Percentiles rank a stretch among this genome's conserved stretches.
phyloP scores from a whole-genome alignment of 257 asterid genomes.

The Sherardia arvensis region DNA sequence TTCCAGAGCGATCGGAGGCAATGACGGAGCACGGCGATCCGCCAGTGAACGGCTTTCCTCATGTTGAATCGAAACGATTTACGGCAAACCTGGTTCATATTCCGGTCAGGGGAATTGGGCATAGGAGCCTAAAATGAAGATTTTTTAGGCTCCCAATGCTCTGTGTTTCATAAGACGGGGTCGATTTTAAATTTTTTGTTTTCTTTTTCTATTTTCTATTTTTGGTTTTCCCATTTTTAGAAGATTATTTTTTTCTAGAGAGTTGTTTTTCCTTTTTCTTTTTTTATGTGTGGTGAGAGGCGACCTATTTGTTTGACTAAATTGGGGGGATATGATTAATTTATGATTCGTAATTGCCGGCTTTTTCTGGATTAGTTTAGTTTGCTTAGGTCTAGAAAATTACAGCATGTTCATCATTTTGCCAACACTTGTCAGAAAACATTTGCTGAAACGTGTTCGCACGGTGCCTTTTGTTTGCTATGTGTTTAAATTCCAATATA shows the following conservation, averaged over 20 bases:
- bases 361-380: constrained; percentile 11
- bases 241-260: not conserved
- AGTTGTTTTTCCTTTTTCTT: not conserved
- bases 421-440: not conserved
- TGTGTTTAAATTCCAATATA: too few relatives aligned
- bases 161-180: constrained; percentile 1
- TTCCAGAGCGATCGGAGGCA: constrained; percentile 40
- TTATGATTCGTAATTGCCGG: not conserved
- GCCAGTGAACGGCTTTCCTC: constrained; percentile 38
- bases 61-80: constrained; percentile 25
- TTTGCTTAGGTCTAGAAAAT: not conserved
- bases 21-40: constrained; percentile 35
- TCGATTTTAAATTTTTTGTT: not conserved
- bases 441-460: not conserved
- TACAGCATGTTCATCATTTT: not conserved
- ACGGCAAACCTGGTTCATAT: constrained; percentile 34
- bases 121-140: constrained; percentile 13
- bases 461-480: not conserved
- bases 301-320: constrained; percentile 11
- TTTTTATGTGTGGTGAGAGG: constrained; percentile 1
- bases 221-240: not conserved
- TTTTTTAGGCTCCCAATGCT: constrained; percentile 8
- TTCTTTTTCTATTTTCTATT: not conserved
- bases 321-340: not conserved
- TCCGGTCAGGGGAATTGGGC: not conserved